Base-by-base conservation (phyloP, 2,329 filamentous ascomycete genomes). In the Colletotrichum eremochloae region DNA sequence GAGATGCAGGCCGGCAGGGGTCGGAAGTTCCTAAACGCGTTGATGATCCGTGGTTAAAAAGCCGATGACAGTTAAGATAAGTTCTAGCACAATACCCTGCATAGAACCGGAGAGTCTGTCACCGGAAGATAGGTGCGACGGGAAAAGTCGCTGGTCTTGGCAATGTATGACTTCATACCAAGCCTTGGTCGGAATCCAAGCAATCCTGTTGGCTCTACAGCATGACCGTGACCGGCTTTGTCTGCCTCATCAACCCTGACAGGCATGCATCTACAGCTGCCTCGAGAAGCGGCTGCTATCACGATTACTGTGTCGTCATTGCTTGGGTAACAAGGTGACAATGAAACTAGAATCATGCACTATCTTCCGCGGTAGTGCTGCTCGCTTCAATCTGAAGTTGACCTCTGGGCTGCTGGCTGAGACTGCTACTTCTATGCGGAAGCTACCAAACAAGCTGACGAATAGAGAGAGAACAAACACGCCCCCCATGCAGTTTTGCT, bases 121-220 rank as follows among this genome's bases (percentile, higher is more conserved):
- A 12, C 5, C 14, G n/a, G 63, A 33, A 38, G 8, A 33, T 20
- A 14, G 6, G 4, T 24, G 15, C 11, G 31, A 50, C 44, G 31
- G 20, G 33, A 3, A 40, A 14, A 9, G 8, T 12, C 20, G 24
- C 18, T 11, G 31, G 36, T 15, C 52, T 44, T 50, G 53, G 48
- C 48, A 38, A 29, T 11, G 31, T 60, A 72, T 72, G 70, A 72
- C 70, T 72, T 72, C 70, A 72, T 72, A 70, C 70, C 70, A 72
- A 72, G 70, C 40, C 66, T 40, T 63, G 38, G 15, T 3, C 40
- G 31, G 11, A 29, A 2, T 33, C 46, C 52, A 46, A 53, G 53
- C 33, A 31, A 15, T 71, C 38, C 52, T 71, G 48, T 53, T 18
- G 52, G 15, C 40, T 44, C 42, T 56, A 38, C n/a, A 52, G 11